Conservation (phyloP, 176 grass and related monocot species). For the Raddia distichophylla region DNA sequence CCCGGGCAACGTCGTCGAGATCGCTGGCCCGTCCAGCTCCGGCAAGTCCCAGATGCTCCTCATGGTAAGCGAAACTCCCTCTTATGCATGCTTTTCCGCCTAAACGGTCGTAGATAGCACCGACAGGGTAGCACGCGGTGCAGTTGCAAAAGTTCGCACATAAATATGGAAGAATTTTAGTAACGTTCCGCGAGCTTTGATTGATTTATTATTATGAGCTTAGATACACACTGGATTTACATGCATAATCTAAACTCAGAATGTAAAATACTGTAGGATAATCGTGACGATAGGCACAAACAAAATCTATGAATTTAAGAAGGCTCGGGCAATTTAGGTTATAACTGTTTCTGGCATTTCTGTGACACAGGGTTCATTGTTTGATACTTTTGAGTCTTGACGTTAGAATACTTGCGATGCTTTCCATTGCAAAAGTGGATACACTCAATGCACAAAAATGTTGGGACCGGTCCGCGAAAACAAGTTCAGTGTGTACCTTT, state of each 20-base stretch:
- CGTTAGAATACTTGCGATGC: background rate
- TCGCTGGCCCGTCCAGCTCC: slow-evolving; percentile 78
- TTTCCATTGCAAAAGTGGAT: background rate
- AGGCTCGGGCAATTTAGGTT: background rate
- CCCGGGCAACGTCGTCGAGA: slow-evolving; percentile 86
- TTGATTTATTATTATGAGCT: background rate
- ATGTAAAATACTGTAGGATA: background rate
- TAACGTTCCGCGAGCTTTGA: background rate
- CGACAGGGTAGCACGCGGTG: background rate
- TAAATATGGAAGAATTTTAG: background rate
- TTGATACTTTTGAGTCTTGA: background rate
- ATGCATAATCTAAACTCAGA: background rate
- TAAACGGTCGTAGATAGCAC: background rate
- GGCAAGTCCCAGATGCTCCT: slow-evolving; percentile 88
- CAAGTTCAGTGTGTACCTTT: background rate
- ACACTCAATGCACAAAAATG: background rate
- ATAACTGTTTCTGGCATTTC: background rate
- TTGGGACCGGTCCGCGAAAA: background rate
- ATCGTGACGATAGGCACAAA: background rate
- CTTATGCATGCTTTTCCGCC: background rate
- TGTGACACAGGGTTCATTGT: background rate
- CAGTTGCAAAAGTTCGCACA: background rate
- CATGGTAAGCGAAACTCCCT: slow-evolving; percentile 46
- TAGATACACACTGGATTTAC: background rate
- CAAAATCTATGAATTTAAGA: background rate